Evolutionary conservation across 75 land plant species (phyloP).

Genomic region (Selaginella tamariscina): DNA sequence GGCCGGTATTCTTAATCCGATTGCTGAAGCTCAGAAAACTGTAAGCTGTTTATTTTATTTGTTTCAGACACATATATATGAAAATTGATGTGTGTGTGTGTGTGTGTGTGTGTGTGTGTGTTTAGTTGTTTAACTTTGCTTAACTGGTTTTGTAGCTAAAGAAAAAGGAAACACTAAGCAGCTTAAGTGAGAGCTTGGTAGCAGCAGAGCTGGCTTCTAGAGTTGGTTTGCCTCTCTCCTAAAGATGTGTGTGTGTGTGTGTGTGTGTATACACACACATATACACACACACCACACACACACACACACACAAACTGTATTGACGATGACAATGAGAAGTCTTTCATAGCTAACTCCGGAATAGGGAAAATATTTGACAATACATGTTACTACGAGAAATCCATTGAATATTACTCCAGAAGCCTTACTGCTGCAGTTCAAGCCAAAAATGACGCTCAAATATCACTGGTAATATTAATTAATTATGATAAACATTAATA

Average conservation of each 20-base stretch:
- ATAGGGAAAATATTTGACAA: slow-evolving; percentile 3
- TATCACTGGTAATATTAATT: neutral
- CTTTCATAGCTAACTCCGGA: neutral
- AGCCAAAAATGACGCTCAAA: neutral
- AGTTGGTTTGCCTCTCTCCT: neutral
- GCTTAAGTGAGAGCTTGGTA: neutral
- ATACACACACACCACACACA: too few species aligned
- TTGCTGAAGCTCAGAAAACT: neutral
- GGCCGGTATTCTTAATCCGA: neutral
- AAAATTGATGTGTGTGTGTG: too few species aligned
- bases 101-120: too few species aligned
- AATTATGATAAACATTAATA: neutral
- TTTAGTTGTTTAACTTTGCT: too few species aligned
- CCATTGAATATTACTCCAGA: slow-evolving; percentile 1
- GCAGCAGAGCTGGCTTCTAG: neutral
- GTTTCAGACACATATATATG: too few species aligned
- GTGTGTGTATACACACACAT: too few species aligned
- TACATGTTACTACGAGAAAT: neutral
- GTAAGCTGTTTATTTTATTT: neutral
- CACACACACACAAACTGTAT: too few species aligned
- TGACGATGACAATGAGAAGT: neutral
- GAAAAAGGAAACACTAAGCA: neutral
- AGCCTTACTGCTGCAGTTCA: neutral
- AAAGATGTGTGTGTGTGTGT: too few species aligned
- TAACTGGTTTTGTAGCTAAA: neutral